Evolutionary conservation across 2,329 filamentous ascomycete genomes (phyloP), one percentile per base, ranked within the genome.

Genomic region (Hypocreales sp.): DNA sequence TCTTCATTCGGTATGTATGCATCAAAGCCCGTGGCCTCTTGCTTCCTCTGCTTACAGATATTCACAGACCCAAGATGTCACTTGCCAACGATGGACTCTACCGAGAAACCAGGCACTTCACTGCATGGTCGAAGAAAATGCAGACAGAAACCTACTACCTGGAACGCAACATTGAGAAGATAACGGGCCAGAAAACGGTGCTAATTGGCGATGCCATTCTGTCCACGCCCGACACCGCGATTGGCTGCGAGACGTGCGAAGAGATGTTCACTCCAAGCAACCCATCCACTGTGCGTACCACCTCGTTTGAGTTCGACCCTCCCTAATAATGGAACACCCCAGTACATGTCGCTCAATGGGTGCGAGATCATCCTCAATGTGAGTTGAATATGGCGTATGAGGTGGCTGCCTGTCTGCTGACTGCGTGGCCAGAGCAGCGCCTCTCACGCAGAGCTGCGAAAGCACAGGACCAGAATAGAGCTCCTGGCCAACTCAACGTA

Each of bases 401-500:
- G n/a, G n/a, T n/a, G n/a, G n/a, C n/a, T n/a, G n/a, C n/a, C n/a
- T n/a, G n/a, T n/a, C n/a, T n/a, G n/a, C n/a, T n/a, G n/a, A n/a
- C n/a, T n/a, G n/a, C n/a, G n/a, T n/a, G n/a, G n/a, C n/a, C n/a
- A n/a, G n/a, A n/a, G n/a, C n/a, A 47, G 43, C 15, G 47, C 42
- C 11, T 45, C 40, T 8, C 50, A 53, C n/a, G 41, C 43, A 12
- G 65, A 72, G 38, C 51, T 82, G 7, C 58, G 72, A 12, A 83
- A 83, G 46, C 61, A 83, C 1, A 54, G 75, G 31, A 67, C 58
- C 0, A 56, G 74, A 2, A 53, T 83, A 16, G 61, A 69, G 5
- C 52, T 84, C 5, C 82, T 83, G 29, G 55, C 58, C 2, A 66
- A 79, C 38, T 72, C 72, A n/a, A n/a, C n/a, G n/a, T n/a, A n/a